Evolutionary conservation across 306 rosid species (phyloP).

Genomic region (Senna tora): DNA sequence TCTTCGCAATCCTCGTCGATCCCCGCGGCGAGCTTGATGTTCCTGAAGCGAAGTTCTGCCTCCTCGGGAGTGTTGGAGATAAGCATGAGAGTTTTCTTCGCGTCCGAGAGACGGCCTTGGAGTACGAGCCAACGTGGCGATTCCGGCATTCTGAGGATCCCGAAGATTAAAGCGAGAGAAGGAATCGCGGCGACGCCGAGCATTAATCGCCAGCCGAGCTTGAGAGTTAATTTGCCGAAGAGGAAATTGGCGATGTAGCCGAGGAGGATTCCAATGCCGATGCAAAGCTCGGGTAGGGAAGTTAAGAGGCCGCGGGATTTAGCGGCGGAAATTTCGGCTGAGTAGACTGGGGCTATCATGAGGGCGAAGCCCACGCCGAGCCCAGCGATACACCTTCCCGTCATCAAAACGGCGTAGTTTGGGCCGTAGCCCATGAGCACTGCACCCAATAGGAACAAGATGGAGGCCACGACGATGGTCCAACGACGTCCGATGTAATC

Average conservation of each 20-base stretch:
- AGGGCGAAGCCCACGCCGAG: constrained; percentile 87
- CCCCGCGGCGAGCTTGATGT: constrained; percentile 61
- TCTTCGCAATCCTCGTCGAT: constrained; percentile 45
- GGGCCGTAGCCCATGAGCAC: constrained; percentile 83
- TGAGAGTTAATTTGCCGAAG: constrained; percentile 50
- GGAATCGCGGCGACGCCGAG: constrained; percentile 77
- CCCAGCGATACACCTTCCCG: constrained; percentile 75
- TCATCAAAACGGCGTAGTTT: constrained; percentile 54
- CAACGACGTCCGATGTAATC: constrained; percentile 84
- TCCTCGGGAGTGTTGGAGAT: constrained; percentile 57
- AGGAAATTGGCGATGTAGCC: constrained; percentile 69
- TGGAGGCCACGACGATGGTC: constrained; percentile 58
- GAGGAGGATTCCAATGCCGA: constrained; percentile 70
- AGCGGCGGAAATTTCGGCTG: constrained; percentile 83
- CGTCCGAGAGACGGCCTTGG: constrained; percentile 64
- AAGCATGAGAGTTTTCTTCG: constrained; percentile 40
- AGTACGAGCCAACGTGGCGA: constrained; percentile 88
- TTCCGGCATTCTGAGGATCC: constrained; percentile 70
- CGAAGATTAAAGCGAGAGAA: constrained; percentile 51
- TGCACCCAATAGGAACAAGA: constrained; percentile 66
- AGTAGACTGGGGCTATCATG: constrained; percentile 81
- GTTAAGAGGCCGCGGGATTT: constrained; percentile 58
- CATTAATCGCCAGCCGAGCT: constrained; percentile 87
- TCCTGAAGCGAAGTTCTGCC: constrained; percentile 55
- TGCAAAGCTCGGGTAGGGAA: constrained; percentile 72